Evolutionary conservation across 2,329 filamentous ascomycete genomes (phyloP), one percentile per base, ranked within the genome.

Genomic region (Botryotinia globosa): DNA sequence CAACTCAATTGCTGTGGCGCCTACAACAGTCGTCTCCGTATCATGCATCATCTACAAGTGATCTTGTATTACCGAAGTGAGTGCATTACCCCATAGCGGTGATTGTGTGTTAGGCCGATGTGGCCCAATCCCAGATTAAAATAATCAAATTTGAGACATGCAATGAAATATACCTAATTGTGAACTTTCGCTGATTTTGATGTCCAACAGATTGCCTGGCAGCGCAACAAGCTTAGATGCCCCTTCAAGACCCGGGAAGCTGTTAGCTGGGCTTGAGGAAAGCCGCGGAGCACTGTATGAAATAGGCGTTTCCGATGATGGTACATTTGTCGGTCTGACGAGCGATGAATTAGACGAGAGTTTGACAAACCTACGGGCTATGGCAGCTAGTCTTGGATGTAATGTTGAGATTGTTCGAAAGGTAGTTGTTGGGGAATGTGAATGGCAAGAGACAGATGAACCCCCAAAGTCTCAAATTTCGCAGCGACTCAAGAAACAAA

Each of bases 241-340:
- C 34, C 83, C 85, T 12, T 80, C 86, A 68, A 84, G 85, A 73
- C 83, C 87, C 2, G 85, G 83, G 12, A 89, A 90, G 74, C 84
- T 91, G 58, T 84, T 94, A 10, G 89, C 94, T 3, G 94, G 96
- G 0, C 84, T 99, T 14, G 95, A 98, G 80, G 94, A 97, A 80
- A 98, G 94, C 25, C 91, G 93, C 76, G 96, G 96, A 8, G 96
- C 96, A 1, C 83, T 98, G 67, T 99, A 99, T 78, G 95, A 99
- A 81, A 97, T 99, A 81, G 96, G 96, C 0, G 94, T 99, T 16
- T 92, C 94, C 42, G 96, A 99, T 81, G 94, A 98, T 83, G 96
- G 96, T 12, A 94, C 92, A 0, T 90, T 99, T 73, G 89, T 97
- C 59, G 96, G 96, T 0, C 85, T 99, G 64, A 92, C 93, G 3